Evolutionary conservation across 2,329 filamentous ascomycete species (phyloP).

Genomic region (Aureobasidium sp.): DNA sequence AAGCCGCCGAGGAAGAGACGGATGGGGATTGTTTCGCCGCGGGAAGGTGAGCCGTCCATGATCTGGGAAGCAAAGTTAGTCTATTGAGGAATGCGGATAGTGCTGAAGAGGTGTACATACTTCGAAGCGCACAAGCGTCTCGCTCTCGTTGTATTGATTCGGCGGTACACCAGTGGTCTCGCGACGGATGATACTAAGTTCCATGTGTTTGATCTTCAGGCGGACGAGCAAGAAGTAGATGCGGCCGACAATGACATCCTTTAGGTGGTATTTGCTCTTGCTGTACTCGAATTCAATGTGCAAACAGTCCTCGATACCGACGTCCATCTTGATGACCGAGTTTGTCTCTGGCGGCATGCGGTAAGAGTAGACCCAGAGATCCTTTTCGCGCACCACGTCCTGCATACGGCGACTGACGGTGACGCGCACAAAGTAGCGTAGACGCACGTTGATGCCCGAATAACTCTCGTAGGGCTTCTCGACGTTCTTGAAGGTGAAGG

Average conservation of each 20-base stretch:
- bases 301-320: constrained; percentile 96
- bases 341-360: constrained; percentile 97
- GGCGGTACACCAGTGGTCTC: constrained; percentile 95
- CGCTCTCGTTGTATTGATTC: constrained; percentile 99
- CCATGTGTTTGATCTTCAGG: constrained; percentile 99
- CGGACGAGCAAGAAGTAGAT: constrained; percentile 98
- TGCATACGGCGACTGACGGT: constrained; percentile 96
- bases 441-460: constrained; percentile 98
- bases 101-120: constrained; percentile 37
- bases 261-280: constrained; percentile 98
- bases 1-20: constrained; percentile 95
- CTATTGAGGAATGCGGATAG: not conserved
- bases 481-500: constrained; percentile 99
- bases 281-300: constrained; percentile 99
- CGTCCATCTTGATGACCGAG: constrained; percentile 99
- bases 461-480: constrained; percentile 99
- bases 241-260: constrained; percentile 95
- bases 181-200: constrained; percentile 91
- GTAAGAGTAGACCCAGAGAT: constrained; percentile 99
- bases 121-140: constrained; percentile 95
- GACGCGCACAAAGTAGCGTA: constrained; percentile 96
- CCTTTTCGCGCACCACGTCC: constrained; percentile 97
- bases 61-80: constrained; percentile 51
- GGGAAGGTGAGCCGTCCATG: constrained; percentile 97
- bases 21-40: constrained; percentile 92